These are phyloP conservation scores for Eucalyptus globulus DNA, from an alignment of 345 rosid species.

Conservation along the genomic window DNA sequence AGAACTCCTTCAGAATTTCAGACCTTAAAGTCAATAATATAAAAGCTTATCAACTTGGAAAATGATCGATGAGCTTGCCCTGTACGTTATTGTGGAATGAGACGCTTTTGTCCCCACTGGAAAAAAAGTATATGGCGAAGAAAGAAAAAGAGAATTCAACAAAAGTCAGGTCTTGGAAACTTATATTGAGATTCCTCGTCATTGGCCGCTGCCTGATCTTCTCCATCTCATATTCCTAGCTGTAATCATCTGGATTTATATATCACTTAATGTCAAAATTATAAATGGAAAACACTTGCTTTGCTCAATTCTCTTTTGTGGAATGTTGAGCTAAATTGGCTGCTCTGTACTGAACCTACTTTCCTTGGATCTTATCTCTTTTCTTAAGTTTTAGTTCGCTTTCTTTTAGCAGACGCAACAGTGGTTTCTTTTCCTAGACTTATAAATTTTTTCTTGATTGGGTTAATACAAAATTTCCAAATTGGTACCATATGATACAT, in stretches of 20 bases:
- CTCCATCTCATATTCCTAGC: background rate
- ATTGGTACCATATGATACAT: background rate
- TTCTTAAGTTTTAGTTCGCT: background rate
- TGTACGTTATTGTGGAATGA: background rate
- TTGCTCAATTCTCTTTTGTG: background rate
- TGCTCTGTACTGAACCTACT: background rate
- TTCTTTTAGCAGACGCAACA: background rate
- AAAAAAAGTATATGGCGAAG: background rate
- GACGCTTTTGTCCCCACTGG: background rate
- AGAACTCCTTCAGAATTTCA: background rate
- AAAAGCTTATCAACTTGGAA: background rate
- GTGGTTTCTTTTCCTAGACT: background rate
- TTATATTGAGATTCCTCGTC: background rate
- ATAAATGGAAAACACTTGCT: background rate
- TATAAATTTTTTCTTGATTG: background rate
- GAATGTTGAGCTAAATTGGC: background rate
- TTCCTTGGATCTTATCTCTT: background rate
- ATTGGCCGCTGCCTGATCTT: background rate
- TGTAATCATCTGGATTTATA: background rate
- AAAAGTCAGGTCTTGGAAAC: background rate
- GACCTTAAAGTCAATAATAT: background rate
- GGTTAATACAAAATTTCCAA: background rate
- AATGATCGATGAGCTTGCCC: background rate
- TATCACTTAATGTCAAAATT: background rate
- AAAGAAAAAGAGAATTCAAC: background rate